These are phyloP conservation scores for Coemansia sp. DNA, from an alignment of 192 early-diverging fungal species.

Conservation along the genomic window DNA sequence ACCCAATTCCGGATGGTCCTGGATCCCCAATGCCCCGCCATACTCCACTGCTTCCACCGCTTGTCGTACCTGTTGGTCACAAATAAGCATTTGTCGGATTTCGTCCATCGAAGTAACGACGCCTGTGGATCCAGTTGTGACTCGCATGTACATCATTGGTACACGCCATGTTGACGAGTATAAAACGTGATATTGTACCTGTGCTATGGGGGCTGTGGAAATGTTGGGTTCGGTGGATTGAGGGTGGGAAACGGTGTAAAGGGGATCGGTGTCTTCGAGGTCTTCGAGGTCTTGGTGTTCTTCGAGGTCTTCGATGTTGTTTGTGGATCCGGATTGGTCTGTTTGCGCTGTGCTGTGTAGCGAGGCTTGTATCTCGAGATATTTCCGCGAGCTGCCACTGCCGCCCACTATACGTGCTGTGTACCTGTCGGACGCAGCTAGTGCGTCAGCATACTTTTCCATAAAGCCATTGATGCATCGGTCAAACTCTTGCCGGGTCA, in stretches of 20 bases:
- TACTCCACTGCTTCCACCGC: constrained; percentile 43
- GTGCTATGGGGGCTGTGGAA: neutral
- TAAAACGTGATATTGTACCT: constrained; percentile 37
- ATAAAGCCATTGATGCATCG: neutral
- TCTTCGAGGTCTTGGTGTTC: neutral
- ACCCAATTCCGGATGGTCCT: constrained; percentile 43
- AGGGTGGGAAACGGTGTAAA: neutral
- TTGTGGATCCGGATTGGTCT: too few relatives aligned
- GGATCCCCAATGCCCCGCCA: constrained; percentile 51
- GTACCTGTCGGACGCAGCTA: neutral
- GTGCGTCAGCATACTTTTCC: neutral
- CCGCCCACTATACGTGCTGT: too few relatives aligned
- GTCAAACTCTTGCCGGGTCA: constrained; percentile 1
- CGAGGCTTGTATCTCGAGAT: too few relatives aligned
- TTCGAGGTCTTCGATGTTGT: too few relatives aligned
- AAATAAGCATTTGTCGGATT: constrained; percentile 15
- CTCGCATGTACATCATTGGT: constrained; percentile 39
- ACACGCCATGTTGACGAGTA: constrained; percentile 44
- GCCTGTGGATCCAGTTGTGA: neutral
- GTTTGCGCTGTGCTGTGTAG: too few relatives aligned
- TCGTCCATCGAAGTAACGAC: constrained; percentile 17
- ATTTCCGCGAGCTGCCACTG: too few relatives aligned
- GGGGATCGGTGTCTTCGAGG: constrained; percentile 26
- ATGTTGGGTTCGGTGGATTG: neutral
- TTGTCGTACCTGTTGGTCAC: constrained; percentile 19